Conservation (phyloP, 2,329 filamentous ascomycete genomes). For the Hypoxylon sp. region DNA sequence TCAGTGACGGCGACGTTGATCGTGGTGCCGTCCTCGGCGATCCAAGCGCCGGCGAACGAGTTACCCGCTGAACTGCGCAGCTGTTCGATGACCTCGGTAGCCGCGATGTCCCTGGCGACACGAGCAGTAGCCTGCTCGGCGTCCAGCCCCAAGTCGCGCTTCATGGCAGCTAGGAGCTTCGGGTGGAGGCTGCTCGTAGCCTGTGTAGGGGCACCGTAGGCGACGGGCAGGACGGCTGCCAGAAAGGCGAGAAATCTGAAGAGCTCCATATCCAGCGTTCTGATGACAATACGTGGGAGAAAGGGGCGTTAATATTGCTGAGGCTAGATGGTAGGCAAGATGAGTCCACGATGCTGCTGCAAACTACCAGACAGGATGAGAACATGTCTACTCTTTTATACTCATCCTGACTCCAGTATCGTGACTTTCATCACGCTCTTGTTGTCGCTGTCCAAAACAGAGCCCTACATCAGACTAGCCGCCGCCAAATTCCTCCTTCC, state of each 20-base stretch:
- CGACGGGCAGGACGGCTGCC: constrained; percentile 58
- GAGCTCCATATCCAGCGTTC: constrained; percentile 56
- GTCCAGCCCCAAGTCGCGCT: constrained; percentile 60
- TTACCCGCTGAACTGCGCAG: constrained; percentile 53
- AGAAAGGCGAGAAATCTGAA: constrained; percentile 57
- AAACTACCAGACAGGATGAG: constrained; percentile 45
- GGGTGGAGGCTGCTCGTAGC: constrained; percentile 58
- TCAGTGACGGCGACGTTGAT: constrained; percentile 59
- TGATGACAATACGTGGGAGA: constrained; percentile 48
- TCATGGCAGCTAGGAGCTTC: constrained; percentile 60
- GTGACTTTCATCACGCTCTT: constrained; percentile 39
- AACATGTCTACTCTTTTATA: constrained; percentile 47
- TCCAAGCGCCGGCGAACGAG: constrained; percentile 59
- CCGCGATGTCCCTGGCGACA: constrained; percentile 57
- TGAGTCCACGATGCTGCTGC: constrained; percentile 44
- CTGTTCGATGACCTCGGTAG: constrained; percentile 58
- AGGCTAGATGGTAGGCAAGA: constrained; percentile 48
- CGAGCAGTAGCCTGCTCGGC: constrained; percentile 57
- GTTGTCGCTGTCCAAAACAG: constrained; percentile 42
- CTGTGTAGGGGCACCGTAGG: constrained; percentile 58
- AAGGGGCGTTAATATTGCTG: constrained; percentile 45
- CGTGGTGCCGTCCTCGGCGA: constrained; percentile 55
- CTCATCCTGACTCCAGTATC: constrained; percentile 42
- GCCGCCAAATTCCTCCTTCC: constrained; percentile 46
- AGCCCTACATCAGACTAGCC: constrained; percentile 36